Evolutionary conservation across 306 rosid species (phyloP).

Genomic region (Pyrus pyrifolia): DNA sequence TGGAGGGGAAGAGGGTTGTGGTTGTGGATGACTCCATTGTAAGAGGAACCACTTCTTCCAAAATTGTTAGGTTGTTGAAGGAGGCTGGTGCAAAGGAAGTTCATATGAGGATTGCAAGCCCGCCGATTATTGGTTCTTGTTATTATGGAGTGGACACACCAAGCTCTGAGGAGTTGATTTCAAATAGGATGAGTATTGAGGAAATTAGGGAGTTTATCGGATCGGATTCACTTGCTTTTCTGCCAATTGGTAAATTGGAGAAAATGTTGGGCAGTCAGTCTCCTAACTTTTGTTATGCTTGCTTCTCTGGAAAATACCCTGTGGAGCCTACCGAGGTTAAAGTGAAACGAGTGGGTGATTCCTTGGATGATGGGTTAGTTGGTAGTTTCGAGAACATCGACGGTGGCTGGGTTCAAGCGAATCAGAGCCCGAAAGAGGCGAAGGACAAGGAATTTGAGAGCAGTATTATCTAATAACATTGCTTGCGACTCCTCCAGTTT

Average conservation of each 20-base stretch:
- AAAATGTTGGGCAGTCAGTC: slow-evolving; percentile 41
- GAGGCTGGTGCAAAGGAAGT: slow-evolving; percentile 97
- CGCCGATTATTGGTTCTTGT: slow-evolving; percentile 85
- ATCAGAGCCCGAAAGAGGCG: slow-evolving; percentile 3
- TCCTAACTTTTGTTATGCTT: slow-evolving; percentile 73
- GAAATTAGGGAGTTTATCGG: slow-evolving; percentile 79
- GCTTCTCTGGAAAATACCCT: slow-evolving; percentile 90
- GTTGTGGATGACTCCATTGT: slow-evolving; percentile 97
- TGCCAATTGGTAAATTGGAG: slow-evolving; percentile 63
- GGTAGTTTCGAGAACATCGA: slow-evolving; percentile 79
- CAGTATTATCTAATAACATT: background rate
- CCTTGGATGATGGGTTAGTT: slow-evolving; percentile 78
- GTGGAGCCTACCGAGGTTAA: slow-evolving; percentile 82
- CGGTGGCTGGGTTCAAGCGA: slow-evolving; percentile 85
- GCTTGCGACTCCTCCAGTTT: background rate
- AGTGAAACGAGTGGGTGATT: slow-evolving; percentile 88
- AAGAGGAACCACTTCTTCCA: slow-evolving; percentile 89
- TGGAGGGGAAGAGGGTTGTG: slow-evolving; percentile 91
- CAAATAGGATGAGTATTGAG: slow-evolving; percentile 83
- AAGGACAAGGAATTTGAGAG: slow-evolving; percentile 2
- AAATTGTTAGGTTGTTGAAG: slow-evolving; percentile 80
- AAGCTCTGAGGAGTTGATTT: slow-evolving; percentile 84
- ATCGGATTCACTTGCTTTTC: slow-evolving; percentile 85
- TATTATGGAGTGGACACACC: slow-evolving; percentile 98
- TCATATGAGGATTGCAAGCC: slow-evolving; percentile 96